phyloP scores from a whole-genome alignment of 768 basidiomycete species.

The Russula dissimulans region DNA sequence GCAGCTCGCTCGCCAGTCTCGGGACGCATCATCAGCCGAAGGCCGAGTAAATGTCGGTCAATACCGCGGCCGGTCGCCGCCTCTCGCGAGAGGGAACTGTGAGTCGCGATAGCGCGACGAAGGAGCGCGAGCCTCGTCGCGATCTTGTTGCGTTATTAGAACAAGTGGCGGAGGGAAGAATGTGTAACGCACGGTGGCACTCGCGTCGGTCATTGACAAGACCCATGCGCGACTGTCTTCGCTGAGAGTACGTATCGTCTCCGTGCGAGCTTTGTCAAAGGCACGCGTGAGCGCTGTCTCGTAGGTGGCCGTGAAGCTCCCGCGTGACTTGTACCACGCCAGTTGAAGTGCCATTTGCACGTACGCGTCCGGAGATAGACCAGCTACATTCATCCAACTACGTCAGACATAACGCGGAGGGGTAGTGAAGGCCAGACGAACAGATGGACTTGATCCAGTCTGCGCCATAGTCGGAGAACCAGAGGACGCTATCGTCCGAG shows the following conservation, averaged over 20 bases:
- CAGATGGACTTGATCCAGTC: constrained; percentile 79
- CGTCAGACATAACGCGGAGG: not conserved
- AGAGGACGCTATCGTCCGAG: constrained; percentile 77
- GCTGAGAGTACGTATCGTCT: constrained; percentile 74
- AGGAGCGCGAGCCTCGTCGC: constrained; percentile 42
- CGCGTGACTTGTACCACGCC: constrained; percentile 77
- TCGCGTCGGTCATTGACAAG: constrained; percentile 56
- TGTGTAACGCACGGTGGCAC: constrained; percentile 34
- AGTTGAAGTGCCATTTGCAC: constrained; percentile 89
- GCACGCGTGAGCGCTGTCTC: constrained; percentile 86
- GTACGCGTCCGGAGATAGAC: constrained; percentile 68
- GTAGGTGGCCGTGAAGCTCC: constrained; percentile 78
- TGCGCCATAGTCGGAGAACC: constrained; percentile 74
- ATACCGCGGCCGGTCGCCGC: constrained; percentile 77
- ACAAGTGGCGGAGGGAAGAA: not conserved
- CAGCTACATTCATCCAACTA: constrained; percentile 30
- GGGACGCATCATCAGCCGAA: constrained; percentile 53
- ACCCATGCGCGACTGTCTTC: constrained; percentile 70
- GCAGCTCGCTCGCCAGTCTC: constrained; percentile 45
- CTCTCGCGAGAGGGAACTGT: constrained; percentile 62
- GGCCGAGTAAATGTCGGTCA: constrained; percentile 86
- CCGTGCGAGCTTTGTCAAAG: constrained; percentile 82
- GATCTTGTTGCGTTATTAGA: constrained; percentile 5
- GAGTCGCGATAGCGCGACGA: constrained; percentile 57
- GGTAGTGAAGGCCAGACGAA: constrained; percentile 29